Evolutionary conservation across 106 monocot species (phyloP).

Genomic region (Dendrobium catenatum): DNA sequence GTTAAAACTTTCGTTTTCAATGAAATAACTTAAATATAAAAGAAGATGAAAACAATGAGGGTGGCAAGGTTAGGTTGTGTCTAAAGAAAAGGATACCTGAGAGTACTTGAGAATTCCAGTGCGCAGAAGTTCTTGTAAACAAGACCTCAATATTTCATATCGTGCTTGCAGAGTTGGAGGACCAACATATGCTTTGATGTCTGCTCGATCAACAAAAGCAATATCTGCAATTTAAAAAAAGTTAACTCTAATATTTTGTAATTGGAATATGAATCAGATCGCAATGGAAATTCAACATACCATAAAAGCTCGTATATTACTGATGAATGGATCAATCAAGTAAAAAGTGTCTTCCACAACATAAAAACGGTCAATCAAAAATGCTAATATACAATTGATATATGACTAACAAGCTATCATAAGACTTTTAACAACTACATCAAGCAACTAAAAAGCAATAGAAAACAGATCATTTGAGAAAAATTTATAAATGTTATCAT

Average conservation of each 20-base stretch:
- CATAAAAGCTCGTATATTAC: too few relatives aligned
- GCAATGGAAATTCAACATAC: neutral
- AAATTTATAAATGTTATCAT: neutral
- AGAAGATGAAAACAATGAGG: neutral
- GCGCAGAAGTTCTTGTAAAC: constrained; percentile 77
- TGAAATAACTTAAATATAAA: neutral
- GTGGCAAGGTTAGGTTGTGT: neutral
- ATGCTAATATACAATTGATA: too few relatives aligned
- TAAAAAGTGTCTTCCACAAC: too few relatives aligned
- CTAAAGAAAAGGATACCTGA: constrained; percentile 37
- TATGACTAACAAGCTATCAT: too few relatives aligned
- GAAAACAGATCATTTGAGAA: neutral
- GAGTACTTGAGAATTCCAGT: constrained; percentile 42
- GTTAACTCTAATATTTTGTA: constrained; percentile 20
- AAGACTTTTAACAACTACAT: neutral
- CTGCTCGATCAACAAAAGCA: constrained; percentile 98
- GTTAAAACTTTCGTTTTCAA: neutral
- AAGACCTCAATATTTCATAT: constrained; percentile 86
- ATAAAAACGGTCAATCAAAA: too few relatives aligned
- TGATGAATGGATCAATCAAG: too few relatives aligned
- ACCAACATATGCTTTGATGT: constrained; percentile 97
- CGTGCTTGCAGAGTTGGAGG: constrained; percentile 87
- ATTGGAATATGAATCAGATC: neutral
- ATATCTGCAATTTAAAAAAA: constrained; percentile 80
- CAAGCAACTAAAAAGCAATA: neutral